These are phyloP conservation scores for Noccaea caerulescens DNA, from an alignment of 345 rosid species.

Conservation along the genomic window DNA sequence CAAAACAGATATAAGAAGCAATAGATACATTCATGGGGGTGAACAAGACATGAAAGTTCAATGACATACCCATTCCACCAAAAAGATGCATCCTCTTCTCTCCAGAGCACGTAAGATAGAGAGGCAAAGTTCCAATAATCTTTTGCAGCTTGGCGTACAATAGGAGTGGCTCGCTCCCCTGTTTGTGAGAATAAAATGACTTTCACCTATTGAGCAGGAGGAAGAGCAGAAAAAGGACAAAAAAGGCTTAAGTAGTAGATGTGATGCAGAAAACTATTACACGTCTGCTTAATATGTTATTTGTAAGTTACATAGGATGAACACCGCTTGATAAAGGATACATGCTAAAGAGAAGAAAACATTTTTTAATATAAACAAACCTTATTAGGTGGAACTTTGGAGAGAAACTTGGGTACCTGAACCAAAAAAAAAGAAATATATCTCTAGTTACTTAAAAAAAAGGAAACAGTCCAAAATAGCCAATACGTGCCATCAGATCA, in stretches of 20 bases:
- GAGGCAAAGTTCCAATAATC: constrained; percentile 79
- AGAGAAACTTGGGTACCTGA: constrained; percentile 44
- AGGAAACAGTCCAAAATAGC: not conserved
- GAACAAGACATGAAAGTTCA: constrained; percentile 37
- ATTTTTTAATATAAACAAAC: constrained; percentile 35
- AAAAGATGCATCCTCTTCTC: constrained; percentile 83
- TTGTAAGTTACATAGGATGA: constrained; percentile 1
- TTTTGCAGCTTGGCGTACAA: constrained; percentile 75
- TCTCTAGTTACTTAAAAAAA: not conserved
- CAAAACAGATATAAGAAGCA: constrained; percentile 22
- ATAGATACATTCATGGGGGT: constrained; percentile 1
- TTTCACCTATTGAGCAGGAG: constrained; percentile 63
- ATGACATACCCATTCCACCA: constrained; percentile 92
- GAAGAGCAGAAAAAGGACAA: constrained; percentile 17
- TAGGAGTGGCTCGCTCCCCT: constrained; percentile 90
- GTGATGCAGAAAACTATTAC: constrained; percentile 21
- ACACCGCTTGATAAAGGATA: constrained; percentile 19
- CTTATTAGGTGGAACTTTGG: constrained; percentile 63
- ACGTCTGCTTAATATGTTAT: constrained; percentile 14
- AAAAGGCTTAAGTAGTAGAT: not conserved
- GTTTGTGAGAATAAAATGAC: constrained; percentile 90
- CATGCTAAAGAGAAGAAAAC: not conserved
- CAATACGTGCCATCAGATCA: constrained; percentile 20
- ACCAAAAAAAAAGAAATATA: constrained; percentile 11
- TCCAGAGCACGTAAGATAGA: constrained; percentile 79